These are phyloP conservation scores for Prunus davidiana DNA, from an alignment of 306 rosid species.

Conservation along the genomic window DNA sequence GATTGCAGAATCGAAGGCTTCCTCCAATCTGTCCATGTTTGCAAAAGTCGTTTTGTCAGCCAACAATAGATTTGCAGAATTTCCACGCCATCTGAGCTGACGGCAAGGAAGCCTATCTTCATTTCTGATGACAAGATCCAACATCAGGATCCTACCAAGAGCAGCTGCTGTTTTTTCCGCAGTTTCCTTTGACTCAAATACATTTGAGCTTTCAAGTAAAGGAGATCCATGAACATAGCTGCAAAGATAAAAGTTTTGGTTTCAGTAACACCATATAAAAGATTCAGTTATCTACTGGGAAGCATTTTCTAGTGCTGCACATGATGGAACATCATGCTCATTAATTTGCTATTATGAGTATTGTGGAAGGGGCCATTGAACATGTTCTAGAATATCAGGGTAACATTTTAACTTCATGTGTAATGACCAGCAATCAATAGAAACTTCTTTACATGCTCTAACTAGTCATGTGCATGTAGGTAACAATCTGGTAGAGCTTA, in stretches of 20 bases:
- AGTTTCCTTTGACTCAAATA: conserved; percentile 61
- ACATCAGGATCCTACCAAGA: conserved; percentile 84
- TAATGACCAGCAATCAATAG: not conserved
- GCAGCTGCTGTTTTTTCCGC: conserved; percentile 71
- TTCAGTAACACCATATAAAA: conserved; percentile 20
- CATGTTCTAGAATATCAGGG: not conserved
- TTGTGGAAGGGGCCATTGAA: not conserved
- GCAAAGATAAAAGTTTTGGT: conserved; percentile 32
- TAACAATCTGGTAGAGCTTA: not conserved
- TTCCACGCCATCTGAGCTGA: conserved; percentile 94
- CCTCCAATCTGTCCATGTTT: conserved; percentile 51
- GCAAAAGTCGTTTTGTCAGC: conserved; percentile 54
- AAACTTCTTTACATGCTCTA: not conserved
- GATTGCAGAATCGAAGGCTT: conserved; percentile 60
- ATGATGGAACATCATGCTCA: conserved; percentile 4
- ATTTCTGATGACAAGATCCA: conserved; percentile 92
- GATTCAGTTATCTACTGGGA: conserved; percentile 9
- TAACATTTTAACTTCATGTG: not conserved
- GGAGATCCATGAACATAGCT: conserved; percentile 97
- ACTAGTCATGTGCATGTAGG: not conserved
- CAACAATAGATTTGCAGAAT: conserved; percentile 79
- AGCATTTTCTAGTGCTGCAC: not conserved
- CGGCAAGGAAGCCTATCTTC: conserved; percentile 98
- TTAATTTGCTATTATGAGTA: not conserved
- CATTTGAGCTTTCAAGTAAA: conserved; percentile 68